Evolutionary conservation across 495 filamentous ascomycete genomes (phyloP).

Genomic region (Lophiostoma macrostomum): DNA sequence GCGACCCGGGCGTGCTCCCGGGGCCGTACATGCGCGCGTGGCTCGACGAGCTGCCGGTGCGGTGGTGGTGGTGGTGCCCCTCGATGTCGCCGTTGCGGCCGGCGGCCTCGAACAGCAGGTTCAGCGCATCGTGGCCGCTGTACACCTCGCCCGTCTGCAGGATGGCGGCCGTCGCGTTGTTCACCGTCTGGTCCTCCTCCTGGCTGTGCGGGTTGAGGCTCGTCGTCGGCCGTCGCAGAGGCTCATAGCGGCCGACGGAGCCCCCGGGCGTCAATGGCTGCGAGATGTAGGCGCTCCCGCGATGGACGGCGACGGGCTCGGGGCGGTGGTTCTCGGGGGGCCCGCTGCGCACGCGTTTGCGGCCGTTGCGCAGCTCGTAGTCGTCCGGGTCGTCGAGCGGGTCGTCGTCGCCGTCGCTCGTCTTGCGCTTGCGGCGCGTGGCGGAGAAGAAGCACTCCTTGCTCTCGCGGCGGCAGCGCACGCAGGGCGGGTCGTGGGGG

Average conservation of each 20-base stretch:
- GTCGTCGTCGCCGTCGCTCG: conserved; percentile 54
- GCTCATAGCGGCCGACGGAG: conserved; percentile 55
- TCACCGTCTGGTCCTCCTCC: conserved; percentile 46
- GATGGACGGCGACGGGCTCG: conserved; percentile 17
- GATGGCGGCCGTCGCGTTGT: conserved; percentile 59
- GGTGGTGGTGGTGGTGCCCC: conserved; percentile 36
- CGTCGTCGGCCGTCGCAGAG: conserved; percentile 48
- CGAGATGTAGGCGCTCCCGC: conserved; percentile 39
- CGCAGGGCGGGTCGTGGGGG: conserved; percentile 89
- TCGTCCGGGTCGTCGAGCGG: conserved; percentile 36
- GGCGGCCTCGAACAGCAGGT: conserved; percentile 67
- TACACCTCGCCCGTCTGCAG: conserved; percentile 63
- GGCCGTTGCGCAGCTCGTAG: conserved; percentile 42
- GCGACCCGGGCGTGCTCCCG: conserved; percentile 30
- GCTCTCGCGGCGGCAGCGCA: conserved; percentile 85
- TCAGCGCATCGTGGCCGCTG: conserved; percentile 68
- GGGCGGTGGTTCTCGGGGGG: conserved; percentile 18
- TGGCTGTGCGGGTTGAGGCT: conserved; percentile 23
- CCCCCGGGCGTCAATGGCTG: conserved; percentile 62
- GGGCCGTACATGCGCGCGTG: conserved; percentile 23
- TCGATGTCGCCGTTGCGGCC: conserved; percentile 48
- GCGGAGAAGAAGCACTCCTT: conserved; percentile 97
- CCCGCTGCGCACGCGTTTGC: conserved; percentile 38
- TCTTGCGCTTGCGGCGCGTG: conserved; percentile 87
- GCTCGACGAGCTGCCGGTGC: conserved; percentile 35